These are phyloP conservation scores for baker's yeast (Saccharomyces cerevisiae) DNA, from an alignment of 805 yeast species.

Conservation along the genomic window DNA sequence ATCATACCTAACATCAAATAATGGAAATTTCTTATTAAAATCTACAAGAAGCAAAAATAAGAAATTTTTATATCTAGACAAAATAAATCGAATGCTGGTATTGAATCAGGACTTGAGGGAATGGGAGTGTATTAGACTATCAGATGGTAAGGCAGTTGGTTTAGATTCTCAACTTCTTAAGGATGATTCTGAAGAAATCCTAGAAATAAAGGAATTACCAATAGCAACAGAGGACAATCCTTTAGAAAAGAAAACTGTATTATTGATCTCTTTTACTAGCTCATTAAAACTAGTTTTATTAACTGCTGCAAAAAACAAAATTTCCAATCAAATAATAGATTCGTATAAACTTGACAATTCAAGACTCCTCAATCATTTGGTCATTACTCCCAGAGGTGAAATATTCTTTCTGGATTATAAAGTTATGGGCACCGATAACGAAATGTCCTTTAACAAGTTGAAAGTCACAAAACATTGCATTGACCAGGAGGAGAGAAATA, in stretches of 20 bases:
- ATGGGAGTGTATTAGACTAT: constrained; percentile 23
- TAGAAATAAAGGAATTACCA: not conserved
- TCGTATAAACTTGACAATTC: not conserved
- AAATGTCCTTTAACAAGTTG: not conserved
- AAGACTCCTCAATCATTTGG: not conserved
- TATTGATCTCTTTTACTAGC: not conserved
- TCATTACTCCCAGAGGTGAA: not conserved
- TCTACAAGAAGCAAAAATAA: constrained; percentile 21
- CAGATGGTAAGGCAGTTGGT: constrained; percentile 19
- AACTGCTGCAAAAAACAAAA: not conserved
- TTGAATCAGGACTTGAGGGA: constrained; percentile 14
- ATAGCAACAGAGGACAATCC: not conserved
- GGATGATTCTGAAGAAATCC: not conserved
- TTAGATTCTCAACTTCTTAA: constrained; percentile 8
- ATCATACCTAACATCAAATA: constrained; percentile 17
- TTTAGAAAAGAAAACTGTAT: not conserved
- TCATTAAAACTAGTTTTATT: not conserved
- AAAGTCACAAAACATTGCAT: not conserved
- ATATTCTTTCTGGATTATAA: not conserved
- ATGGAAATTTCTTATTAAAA: constrained; percentile 16
- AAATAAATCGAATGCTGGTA: constrained; percentile 23
- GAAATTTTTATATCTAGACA: constrained; percentile 13
- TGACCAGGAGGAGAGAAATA: not conserved
- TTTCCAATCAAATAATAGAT: not conserved
- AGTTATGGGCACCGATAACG: not conserved